Percentiles rank a stretch among this genome's conserved stretches.
These are phyloP conservation scores for Neophaeococcomyces mojaviensis DNA, from an alignment of 2,329 filamentous ascomycete species.

Conservation along the genomic window DNA sequence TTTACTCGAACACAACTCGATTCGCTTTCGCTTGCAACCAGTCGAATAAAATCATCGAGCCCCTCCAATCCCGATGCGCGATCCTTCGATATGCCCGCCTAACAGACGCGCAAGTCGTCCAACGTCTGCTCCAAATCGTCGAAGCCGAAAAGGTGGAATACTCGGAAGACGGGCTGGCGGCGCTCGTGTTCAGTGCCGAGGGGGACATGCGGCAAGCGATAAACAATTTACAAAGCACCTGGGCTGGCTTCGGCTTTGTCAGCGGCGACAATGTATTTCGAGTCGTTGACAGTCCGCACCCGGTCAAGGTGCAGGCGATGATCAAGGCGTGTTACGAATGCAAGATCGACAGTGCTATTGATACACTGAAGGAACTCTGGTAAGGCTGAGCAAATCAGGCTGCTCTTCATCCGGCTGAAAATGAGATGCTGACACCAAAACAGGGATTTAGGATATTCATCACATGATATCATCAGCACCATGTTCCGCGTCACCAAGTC, in stretches of 20 bases:
- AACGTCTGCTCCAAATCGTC: slow-evolving; percentile 83
- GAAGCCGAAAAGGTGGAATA: slow-evolving; percentile 85
- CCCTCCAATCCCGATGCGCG: slow-evolving; percentile 91
- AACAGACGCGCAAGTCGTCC: slow-evolving; percentile 87
- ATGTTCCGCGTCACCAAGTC: slow-evolving; percentile 99
- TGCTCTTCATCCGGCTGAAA: too few relatives aligned
- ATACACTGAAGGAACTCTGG: slow-evolving; percentile 85
- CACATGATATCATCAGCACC: slow-evolving; percentile 96
- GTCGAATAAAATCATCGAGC: slow-evolving; percentile 98
- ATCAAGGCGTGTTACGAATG: slow-evolving; percentile 93
- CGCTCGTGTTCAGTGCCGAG: slow-evolving; percentile 94
- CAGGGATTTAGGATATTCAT: slow-evolving; percentile 84
- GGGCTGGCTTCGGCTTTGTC: slow-evolving; percentile 92
- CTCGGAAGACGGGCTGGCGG: slow-evolving; percentile 87
- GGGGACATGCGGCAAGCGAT: slow-evolving; percentile 99
- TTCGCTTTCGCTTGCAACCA: slow-evolving; percentile 99
- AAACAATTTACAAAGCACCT: slow-evolving; percentile 93
- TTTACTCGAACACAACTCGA: slow-evolving; percentile 90
- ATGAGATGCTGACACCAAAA: slow-evolving; percentile 1
- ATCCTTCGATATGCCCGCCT: slow-evolving; percentile 89
- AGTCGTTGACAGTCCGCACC: slow-evolving; percentile 93
- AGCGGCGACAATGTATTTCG: slow-evolving; percentile 96
- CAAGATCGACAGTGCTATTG: slow-evolving; percentile 79
- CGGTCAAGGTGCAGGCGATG: slow-evolving; percentile 98
- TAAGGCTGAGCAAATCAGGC: slow-evolving; percentile 27